Evolutionary conservation across 2,329 filamentous ascomycete species (phyloP).

Genomic region (Mariannaea elegans): DNA sequence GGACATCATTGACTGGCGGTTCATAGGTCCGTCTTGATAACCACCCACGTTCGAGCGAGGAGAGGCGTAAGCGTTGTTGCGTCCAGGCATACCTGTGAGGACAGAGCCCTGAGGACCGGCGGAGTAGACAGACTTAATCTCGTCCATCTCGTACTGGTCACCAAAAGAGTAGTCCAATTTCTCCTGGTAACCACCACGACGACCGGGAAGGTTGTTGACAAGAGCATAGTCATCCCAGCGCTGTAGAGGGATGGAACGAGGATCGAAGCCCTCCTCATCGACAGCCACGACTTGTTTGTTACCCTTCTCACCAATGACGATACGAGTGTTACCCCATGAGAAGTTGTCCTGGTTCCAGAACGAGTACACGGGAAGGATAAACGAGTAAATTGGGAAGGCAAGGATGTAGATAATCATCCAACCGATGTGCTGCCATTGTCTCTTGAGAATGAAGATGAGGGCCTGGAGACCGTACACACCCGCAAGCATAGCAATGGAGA

Average conservation of each 20-base stretch:
- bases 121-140: constrained; percentile 96
- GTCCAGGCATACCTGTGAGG: constrained; percentile 81
- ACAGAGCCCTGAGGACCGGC: constrained; percentile 90
- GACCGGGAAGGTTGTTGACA: constrained; percentile 87
- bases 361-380: constrained; percentile 91
- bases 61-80: constrained; percentile 76
- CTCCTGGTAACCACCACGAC: constrained; percentile 76
- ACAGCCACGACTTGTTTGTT: constrained; percentile 89
- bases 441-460: constrained; percentile 94
- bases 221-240: constrained; percentile 97
- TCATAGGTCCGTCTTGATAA: constrained; percentile 59
- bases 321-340: constrained; percentile 97
- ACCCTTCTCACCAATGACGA: constrained; percentile 94
- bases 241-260: constrained; percentile 90
- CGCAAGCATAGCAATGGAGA: constrained; percentile 89
- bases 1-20: constrained; percentile 79
- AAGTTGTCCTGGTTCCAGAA: constrained; percentile 99
- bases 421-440: constrained; percentile 97
- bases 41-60: constrained; percentile 70
- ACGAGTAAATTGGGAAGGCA: constrained; percentile 94
- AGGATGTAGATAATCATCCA: constrained; percentile 99
- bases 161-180: constrained; percentile 73
- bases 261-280: constrained; percentile 87
- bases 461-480: constrained; percentile 96
- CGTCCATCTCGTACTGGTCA: constrained; percentile 94